Evolutionary conservation across 2,329 filamentous ascomycete genomes (phyloP), one percentile per base, ranked within the genome.

Genomic region (Aspergillus fijiensis): DNA sequence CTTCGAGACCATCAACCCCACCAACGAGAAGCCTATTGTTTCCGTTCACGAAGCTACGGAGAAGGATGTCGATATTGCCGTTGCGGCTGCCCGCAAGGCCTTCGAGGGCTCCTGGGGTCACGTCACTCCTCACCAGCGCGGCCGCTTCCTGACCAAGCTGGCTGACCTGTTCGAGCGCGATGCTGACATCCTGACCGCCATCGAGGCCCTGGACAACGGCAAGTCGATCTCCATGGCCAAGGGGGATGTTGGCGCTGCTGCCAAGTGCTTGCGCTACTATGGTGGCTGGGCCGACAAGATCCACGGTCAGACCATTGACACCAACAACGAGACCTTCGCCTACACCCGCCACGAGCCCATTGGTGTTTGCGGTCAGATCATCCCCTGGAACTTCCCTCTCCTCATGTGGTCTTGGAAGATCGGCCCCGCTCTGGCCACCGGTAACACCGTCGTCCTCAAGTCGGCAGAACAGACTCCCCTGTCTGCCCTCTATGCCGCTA

Each of bases 281-380:
- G 92, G 85, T 73, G 92, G 92, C 65, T 96, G 90, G 89, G 95
- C 83, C 91, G 96, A 96, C 84, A 96, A 96, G 88, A 90, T 96
- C 68, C 84, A 90, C 80, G 92, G 92, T 77, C 92, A 93, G 84
- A 91, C 92, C 64, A 87, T 95, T 65, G 90, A 96, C 71, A 89
- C 91, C 67, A 81, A 84, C 71, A 84, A 86, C 58, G 89, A 92
- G 67, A 90, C 87, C 77, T 91, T 96, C 82, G 89, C 89, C 83
- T 96, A 95, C 83, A 92, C 90, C 69, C 83, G 85, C 74, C 86
- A 87, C 69, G 91, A 96, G 83, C 89, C 92, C 39, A 79, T 87
- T 64, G 89, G 89, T 78, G 89, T 92, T 64, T 95, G 91, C 77
- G 91, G 88, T 74, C 91, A 96, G 78, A 94, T 95, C 75, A 94